Conservation (phyloP, 1,284 basidiomycete genomes). For the Ceratobasidium sp. region DNA sequence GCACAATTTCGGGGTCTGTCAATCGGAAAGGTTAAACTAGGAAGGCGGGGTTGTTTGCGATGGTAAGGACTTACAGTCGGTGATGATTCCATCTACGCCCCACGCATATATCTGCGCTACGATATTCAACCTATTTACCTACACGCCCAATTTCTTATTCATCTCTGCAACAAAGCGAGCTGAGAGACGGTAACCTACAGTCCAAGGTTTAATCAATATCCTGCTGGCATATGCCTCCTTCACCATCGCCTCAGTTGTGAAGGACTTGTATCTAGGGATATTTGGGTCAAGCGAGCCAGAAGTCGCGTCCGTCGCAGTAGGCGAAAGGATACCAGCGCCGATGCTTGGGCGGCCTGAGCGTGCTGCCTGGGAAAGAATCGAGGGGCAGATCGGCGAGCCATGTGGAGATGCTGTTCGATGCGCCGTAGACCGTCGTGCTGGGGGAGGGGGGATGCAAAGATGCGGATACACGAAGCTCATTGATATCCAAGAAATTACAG, state of each 20-base stretch:
- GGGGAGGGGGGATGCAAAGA: not conserved
- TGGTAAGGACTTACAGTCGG: slow-evolving; percentile 61
- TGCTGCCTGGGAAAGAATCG: slow-evolving; percentile 66
- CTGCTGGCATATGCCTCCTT: slow-evolving; percentile 70
- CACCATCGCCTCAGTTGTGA: slow-evolving; percentile 75
- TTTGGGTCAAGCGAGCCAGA: slow-evolving; percentile 60
- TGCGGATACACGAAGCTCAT: slow-evolving; percentile 2
- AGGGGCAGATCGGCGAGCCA: slow-evolving; percentile 74
- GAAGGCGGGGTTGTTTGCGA: not conserved
- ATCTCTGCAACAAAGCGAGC: not conserved
- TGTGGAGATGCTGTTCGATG: slow-evolving; percentile 54
- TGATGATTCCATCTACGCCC: slow-evolving; percentile 77
- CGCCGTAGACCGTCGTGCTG: slow-evolving; percentile 26
- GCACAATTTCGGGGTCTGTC: slow-evolving; percentile 64
- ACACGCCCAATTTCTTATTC: not conserved
- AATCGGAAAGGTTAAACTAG: not conserved
- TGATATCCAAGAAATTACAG: slow-evolving; percentile 12
- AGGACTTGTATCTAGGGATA: slow-evolving; percentile 62
- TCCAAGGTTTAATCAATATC: slow-evolving; percentile 75
- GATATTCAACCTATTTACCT: slow-evolving; percentile 70
- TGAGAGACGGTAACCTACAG: slow-evolving; percentile 59
- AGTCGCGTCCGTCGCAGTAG: slow-evolving; percentile 60
- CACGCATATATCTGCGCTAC: slow-evolving; percentile 67
- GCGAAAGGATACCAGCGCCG: slow-evolving; percentile 73
- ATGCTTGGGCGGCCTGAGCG: slow-evolving; percentile 74